Base-by-base conservation (phyloP, 2,329 filamentous ascomycete species). In the Epichloe baconii region DNA sequence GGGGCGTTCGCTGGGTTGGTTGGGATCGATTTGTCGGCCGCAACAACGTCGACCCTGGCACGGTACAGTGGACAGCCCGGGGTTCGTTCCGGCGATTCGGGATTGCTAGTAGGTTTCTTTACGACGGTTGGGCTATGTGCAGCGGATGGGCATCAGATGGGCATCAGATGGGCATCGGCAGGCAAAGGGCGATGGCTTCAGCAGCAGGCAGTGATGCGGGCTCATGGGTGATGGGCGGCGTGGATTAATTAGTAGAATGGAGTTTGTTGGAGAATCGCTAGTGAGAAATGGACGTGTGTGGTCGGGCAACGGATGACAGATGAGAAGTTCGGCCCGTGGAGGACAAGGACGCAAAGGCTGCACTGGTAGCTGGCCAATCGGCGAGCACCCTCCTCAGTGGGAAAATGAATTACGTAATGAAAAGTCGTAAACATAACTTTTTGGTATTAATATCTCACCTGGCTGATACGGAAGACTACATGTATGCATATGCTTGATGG, bases 1-100 rank as follows among this genome's bases (percentile, higher is more conserved):
- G 46, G 49, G 42, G 42, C 46, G 43, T 17, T 37, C 26, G 49
- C 44, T 47, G 47, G 34, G 48, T 50, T 35, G 44, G 42, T 43
- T 40, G 43, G 37, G 38, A 48, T 43, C 26, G 46, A 46, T 45
- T 45, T 14, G 42, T 46, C 42, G 35, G 46, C n/a, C 40, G 49
- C 26, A 23, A 51, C n/a, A 21, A 11, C 11, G 35, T 38, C 17
- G 23, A 17, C 36, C 19, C 15, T 26, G 17, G 37, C 3, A 43
- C 15, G 23, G 8, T 38, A 31, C 23, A 17, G 19, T n/a, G 35
- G 35, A 49, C 31, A 17, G 41, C 36, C 44, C 46, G 36, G 36
- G 47, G 38, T 11, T 42, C 35, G 46, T 42, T 37, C 42, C 43
- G 43, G 43, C 10, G 47, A 47, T 44, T 41, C 40, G 19, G 47